Evolutionary conservation across 139 green algal genomes (phyloP).

Genomic region (Picocystis salinarum): DNA sequence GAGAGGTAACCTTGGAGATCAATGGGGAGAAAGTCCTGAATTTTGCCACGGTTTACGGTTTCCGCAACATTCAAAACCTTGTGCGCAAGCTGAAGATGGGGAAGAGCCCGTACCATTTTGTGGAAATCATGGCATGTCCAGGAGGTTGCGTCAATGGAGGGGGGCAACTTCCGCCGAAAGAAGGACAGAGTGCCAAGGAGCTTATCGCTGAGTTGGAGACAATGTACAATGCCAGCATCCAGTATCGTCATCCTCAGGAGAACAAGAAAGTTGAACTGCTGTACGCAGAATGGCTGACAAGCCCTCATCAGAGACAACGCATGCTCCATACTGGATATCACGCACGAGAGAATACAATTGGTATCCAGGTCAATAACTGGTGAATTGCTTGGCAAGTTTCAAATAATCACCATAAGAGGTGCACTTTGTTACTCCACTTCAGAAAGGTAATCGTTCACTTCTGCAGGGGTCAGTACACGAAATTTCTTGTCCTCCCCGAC

Average conservation of each 20-base stretch:
- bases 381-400: too few relatives aligned
- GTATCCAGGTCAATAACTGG: neutral
- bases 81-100: conserved; percentile 63
- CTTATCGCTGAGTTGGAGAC: conserved; percentile 31
- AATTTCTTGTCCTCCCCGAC: conserved; percentile 82
- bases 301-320: neutral
- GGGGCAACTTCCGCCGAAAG: conserved; percentile 50
- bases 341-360: neutral
- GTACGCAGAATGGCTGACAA: neutral
- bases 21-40: conserved; percentile 29
- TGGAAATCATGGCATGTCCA: conserved; percentile 97
- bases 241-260: neutral
- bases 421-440: conserved; percentile 81
- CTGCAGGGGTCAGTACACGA: conserved; percentile 62
- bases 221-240: conserved; percentile 17
- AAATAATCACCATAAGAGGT: too few relatives aligned
- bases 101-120: conserved; percentile 66
- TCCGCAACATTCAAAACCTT: conserved; percentile 92
- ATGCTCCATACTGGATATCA: neutral
- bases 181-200: conserved; percentile 25
- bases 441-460: conserved; percentile 91
- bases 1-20: conserved; percentile 20
- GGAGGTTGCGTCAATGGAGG: conserved; percentile 84
- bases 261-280: neutral
- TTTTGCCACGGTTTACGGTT: conserved; percentile 72